phyloP scores from a whole-genome alignment of 768 basidiomycete genomes.

The Calocybe gangraenosa region DNA sequence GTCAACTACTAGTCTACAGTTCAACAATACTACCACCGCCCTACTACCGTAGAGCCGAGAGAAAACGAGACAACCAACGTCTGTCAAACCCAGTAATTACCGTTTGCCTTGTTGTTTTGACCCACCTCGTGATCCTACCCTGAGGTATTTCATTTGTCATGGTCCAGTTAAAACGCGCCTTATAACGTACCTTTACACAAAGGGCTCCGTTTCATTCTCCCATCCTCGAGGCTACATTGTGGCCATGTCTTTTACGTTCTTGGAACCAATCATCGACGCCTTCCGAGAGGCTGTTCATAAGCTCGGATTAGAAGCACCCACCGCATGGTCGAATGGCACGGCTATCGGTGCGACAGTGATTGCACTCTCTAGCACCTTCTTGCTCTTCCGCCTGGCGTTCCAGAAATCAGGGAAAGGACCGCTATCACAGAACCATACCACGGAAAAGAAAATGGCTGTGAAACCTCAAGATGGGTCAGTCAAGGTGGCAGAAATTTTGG shows the following conservation, averaged over 20 bases:
- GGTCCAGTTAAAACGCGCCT: too few species aligned
- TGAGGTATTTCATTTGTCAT: background rate
- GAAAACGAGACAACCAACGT: background rate
- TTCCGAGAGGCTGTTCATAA: conserved; percentile 9
- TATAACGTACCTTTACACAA: background rate
- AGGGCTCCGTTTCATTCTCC: too few species aligned
- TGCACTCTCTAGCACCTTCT: conserved; percentile 5
- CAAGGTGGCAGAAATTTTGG: conserved; percentile 50
- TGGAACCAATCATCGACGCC: conserved; percentile 5
- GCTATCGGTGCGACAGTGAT: background rate
- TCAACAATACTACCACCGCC: too few species aligned
- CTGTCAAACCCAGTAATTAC: background rate
- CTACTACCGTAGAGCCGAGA: background rate
- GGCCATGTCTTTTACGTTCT: conserved; percentile 5
- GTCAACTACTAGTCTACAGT: too few species aligned
- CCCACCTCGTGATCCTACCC: conserved; percentile 3
- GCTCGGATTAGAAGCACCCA: conserved; percentile 2
- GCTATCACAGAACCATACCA: background rate
- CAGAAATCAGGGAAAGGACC: background rate
- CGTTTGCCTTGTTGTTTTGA: background rate
- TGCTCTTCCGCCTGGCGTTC: conserved; percentile 9
- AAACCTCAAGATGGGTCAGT: conserved; percentile 26
- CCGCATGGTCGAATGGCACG: conserved; percentile 11
- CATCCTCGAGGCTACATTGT: too few species aligned
- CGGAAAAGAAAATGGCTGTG: background rate